Evolutionary conservation across 495 filamentous ascomycete species (phyloP).

Genomic region (Thermothielavioides terrestris): DNA sequence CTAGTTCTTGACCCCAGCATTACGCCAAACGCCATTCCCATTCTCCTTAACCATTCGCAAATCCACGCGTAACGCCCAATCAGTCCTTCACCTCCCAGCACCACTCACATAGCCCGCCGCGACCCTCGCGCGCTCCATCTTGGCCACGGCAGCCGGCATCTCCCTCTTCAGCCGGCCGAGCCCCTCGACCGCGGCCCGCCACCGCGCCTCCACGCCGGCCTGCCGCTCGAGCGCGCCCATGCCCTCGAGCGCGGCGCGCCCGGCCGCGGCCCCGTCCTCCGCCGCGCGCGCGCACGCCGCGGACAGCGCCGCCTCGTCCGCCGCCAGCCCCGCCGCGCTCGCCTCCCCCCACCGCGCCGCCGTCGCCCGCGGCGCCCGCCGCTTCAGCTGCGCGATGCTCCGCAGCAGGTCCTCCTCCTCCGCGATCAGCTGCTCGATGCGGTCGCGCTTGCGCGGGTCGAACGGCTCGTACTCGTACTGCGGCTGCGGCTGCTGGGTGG

Average conservation of each 20-base stretch:
- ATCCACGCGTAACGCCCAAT: no score
- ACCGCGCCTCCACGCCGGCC: conserved; percentile 43
- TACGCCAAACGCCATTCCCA: background rate
- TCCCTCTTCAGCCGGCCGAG: conserved; percentile 48
- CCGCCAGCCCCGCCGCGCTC: conserved; percentile 31
- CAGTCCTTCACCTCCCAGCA: conserved; percentile 22
- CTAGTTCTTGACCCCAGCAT: background rate
- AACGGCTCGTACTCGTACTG: conserved; percentile 74
- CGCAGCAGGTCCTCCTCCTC: conserved; percentile 68
- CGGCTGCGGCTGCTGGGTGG: conserved; percentile 10
- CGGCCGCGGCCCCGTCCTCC: conserved; percentile 17
- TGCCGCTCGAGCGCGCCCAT: conserved; percentile 35
- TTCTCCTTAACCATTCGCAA: background rate
- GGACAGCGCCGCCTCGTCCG: conserved; percentile 42
- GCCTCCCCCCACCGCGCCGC: conserved; percentile 47
- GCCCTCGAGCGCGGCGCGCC: conserved; percentile 15
- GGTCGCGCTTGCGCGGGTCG: conserved; percentile 59
- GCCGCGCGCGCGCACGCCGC: conserved; percentile 13
- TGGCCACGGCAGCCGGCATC: conserved; percentile 63
- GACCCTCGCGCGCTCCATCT: conserved; percentile 64
- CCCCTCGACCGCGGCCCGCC: conserved; percentile 43
- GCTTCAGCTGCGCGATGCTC: conserved; percentile 61
- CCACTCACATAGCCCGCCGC: conserved; percentile 54
- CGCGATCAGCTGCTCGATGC: conserved; percentile 55
- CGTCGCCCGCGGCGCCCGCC: conserved; percentile 53